These are phyloP conservation scores for Penicillium concentricum DNA, from an alignment of 2,329 filamentous ascomycete species.

Conservation along the genomic window DNA sequence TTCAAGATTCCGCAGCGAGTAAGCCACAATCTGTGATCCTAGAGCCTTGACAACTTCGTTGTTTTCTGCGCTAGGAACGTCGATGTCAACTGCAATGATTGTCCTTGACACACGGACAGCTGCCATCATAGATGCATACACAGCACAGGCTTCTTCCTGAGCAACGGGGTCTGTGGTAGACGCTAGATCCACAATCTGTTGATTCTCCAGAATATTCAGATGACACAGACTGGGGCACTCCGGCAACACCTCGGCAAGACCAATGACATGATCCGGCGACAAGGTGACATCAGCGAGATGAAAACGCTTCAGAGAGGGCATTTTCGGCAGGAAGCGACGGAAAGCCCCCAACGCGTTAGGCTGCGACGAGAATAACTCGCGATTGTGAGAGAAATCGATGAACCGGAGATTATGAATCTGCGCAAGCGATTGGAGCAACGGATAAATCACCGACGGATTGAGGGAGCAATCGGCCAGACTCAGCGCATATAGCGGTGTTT, in stretches of 20 bases:
- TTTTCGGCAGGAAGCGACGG: conserved; percentile 79
- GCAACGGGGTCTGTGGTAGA: conserved; percentile 74
- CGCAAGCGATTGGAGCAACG: conserved; percentile 70
- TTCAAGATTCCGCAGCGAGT: conserved; percentile 90
- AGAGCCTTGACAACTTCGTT: conserved; percentile 89
- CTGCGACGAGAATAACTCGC: conserved; percentile 69
- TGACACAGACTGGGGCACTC: conserved; percentile 81
- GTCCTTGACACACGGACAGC: conserved; percentile 80
- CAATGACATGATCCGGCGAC: conserved; percentile 83
- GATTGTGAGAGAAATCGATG: conserved; percentile 89
- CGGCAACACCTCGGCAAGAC: conserved; percentile 83
- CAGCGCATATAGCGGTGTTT: conserved; percentile 70
- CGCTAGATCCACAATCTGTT: conserved; percentile 61
- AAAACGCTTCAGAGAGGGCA: conserved; percentile 75
- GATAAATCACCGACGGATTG: conserved; percentile 67
- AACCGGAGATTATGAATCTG: conserved; percentile 75
- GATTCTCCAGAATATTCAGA: conserved; percentile 81
- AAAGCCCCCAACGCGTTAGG: conserved; percentile 74
- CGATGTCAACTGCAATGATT: conserved; percentile 86
- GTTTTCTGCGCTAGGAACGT: conserved; percentile 76
- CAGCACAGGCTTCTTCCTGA: conserved; percentile 89
- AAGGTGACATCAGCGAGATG: conserved; percentile 84
- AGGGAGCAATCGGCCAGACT: conserved; percentile 85
- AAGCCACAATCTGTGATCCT: conserved; percentile 91
- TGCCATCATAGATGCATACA: conserved; percentile 88